Conservation (phyloP, 768 basidiomycete species). For the Melanogaster broomeanus region DNA sequence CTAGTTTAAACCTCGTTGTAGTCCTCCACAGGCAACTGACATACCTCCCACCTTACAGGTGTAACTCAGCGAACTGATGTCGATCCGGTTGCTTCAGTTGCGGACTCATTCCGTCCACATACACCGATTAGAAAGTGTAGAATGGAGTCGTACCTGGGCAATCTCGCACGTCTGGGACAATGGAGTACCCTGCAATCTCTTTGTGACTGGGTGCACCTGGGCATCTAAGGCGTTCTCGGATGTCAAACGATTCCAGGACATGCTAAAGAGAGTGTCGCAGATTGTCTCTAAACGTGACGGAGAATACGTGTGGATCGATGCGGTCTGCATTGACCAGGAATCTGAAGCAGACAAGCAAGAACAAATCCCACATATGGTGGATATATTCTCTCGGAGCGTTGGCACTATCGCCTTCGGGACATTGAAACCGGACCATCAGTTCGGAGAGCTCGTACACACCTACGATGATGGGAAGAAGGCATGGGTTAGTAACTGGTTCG, state of each 20-base stretch:
- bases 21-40: too few relatives aligned
- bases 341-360: neutral
- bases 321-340: too few relatives aligned
- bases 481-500: conserved; percentile 14
- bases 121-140: too few relatives aligned
- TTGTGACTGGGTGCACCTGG: conserved; percentile 8
- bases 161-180: too few relatives aligned
- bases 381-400: conserved; percentile 8
- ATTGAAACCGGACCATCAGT: neutral
- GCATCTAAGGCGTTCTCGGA: too few relatives aligned
- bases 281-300: neutral
- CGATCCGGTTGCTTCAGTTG: too few relatives aligned
- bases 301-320: conserved; percentile 10
- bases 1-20: too few relatives aligned
- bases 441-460: neutral
- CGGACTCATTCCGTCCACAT: too few relatives aligned
- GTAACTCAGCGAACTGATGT: too few relatives aligned
- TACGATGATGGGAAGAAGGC: conserved; percentile 8
- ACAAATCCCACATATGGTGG: conserved; percentile 8
- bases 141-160: too few relatives aligned
- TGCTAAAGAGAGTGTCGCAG: neutral
- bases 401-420: conserved; percentile 12
- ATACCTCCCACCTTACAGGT: too few relatives aligned
- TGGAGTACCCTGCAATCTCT: too few relatives aligned
- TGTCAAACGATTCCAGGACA: conserved; percentile 1